phyloP scores from a whole-genome alignment of 768 basidiomycete species.

The Neoboletus magnificus region DNA sequence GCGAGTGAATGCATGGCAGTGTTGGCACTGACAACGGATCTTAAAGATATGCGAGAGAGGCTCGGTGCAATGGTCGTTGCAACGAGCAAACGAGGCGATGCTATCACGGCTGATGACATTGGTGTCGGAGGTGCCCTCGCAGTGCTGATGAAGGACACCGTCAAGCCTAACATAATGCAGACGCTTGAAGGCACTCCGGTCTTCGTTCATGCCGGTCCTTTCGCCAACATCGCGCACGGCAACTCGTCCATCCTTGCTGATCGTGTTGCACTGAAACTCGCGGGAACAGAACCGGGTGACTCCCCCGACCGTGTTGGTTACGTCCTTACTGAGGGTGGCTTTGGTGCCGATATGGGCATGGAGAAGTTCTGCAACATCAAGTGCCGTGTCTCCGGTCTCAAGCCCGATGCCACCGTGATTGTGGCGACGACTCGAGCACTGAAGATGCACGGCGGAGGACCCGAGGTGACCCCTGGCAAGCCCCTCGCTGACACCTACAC shows the following conservation, averaged over 20 bases:
- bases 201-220: constrained; percentile 98
- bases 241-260: constrained; percentile 99
- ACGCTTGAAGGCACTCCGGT: constrained; percentile 98
- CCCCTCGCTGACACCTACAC: constrained; percentile 91
- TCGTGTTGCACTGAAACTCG: constrained; percentile 92
- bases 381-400: constrained; percentile 89
- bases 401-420: constrained; percentile 90
- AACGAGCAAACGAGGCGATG: constrained; percentile 84
- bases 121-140: constrained; percentile 94
- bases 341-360: constrained; percentile 99
- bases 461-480: constrained; percentile 95
- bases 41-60: constrained; percentile 88
- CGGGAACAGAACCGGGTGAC: constrained; percentile 92
- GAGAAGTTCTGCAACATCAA: constrained; percentile 99
- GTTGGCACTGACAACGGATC: constrained; percentile 81
- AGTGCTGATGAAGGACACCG: constrained; percentile 97
- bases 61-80: constrained; percentile 98
- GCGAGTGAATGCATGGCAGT: constrained; percentile 99
- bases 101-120: constrained; percentile 94
- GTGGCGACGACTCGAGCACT: constrained; percentile 96
- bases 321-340: constrained; percentile 97
- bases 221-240: constrained; percentile 98
- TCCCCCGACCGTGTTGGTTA: constrained; percentile 79
- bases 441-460: constrained; percentile 99
- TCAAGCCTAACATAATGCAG: constrained; percentile 99